Evolutionary conservation across 106 monocot species (phyloP), one percentile per base, ranked within the genome.

Genomic region (Apostasia ramifera): DNA sequence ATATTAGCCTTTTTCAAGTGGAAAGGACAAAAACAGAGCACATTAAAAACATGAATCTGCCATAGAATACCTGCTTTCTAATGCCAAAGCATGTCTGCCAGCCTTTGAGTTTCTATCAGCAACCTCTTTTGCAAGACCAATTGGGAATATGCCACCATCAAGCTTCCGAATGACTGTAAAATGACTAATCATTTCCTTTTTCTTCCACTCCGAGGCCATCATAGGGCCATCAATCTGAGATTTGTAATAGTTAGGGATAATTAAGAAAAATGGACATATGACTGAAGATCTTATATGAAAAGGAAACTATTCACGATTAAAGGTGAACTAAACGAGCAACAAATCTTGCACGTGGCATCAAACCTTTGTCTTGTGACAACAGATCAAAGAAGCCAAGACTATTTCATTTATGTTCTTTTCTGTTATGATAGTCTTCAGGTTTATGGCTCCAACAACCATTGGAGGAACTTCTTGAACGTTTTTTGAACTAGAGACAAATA

Each of bases 221-320:
- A 97, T 92, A 55, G 97, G 92, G 41, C 89, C 77, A 61, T 97
- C 97, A 79, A 97, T 86, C 97, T 97, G 77, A 78, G 53, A 67
- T 53, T 15, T 15, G 66, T 70, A 12, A 42, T 44, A 49, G 45
- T 3, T 53, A 15, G 44, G 37, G 37, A 15, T 2, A 53, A 47
- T 55, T 65, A 55, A 64, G 26, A 65, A 49, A 10, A 65, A 43
- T 49, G 37, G 1, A 2, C 26, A 49, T 65, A 37, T 15, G 47
- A 65, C 7, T 37, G 48, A 65, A 49, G 26, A 26, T 26, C 26
- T 26, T 26, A 26, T 26, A 26, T 26, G 26, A 26, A 26, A 26
- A 26, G 26, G 26, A 26, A 26, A 26, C 26, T 26, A 26, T 26
- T 26, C 26, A 26, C 26, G 26, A 26, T 26, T 26, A 26, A 26